These are phyloP conservation scores for Saxophila tyrrhenica DNA, from an alignment of 495 filamentous ascomycete genomes.

Conservation along the genomic window DNA sequence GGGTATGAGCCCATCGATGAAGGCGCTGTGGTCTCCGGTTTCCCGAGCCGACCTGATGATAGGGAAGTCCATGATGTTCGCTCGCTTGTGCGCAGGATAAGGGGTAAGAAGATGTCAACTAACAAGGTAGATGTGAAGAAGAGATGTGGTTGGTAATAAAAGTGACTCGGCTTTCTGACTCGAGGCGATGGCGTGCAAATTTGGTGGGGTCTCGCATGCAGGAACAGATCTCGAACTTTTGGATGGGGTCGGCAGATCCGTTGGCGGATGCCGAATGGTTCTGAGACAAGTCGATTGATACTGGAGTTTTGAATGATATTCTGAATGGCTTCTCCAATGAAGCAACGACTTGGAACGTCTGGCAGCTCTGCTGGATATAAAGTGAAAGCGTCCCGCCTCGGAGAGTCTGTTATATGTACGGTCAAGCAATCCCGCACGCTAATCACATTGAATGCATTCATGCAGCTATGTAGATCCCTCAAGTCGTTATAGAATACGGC, in stretches of 20 bases:
- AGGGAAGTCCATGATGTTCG: constrained; percentile 12
- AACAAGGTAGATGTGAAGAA: background rate
- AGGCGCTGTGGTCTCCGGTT: constrained; percentile 1
- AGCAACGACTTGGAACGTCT: no score
- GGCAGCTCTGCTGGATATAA: no score
- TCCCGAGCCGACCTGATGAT: constrained; percentile 3
- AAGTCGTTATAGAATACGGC: constrained; percentile 4
- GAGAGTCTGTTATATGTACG: no score
- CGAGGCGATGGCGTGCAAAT: background rate
- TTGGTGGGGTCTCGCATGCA: background rate
- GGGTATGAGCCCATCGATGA: constrained; percentile 13
- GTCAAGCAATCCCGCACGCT: no score
- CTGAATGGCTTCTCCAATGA: no score
- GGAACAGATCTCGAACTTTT: no score
- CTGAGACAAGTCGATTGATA: no score
- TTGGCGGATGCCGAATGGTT: no score
- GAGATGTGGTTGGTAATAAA: background rate
- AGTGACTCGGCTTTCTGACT: background rate
- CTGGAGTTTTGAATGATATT: no score
- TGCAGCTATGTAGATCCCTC: no score
- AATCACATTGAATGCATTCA: background rate
- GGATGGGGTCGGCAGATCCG: no score
- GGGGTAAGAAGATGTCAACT: background rate
- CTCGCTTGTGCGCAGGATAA: background rate
- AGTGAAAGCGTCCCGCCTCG: no score